A percentile compares a stretch with the other conserved stretches of the same genome.
Conservation (phyloP, 495 filamentous ascomycete species). For the Viridothelium virens region DNA sequence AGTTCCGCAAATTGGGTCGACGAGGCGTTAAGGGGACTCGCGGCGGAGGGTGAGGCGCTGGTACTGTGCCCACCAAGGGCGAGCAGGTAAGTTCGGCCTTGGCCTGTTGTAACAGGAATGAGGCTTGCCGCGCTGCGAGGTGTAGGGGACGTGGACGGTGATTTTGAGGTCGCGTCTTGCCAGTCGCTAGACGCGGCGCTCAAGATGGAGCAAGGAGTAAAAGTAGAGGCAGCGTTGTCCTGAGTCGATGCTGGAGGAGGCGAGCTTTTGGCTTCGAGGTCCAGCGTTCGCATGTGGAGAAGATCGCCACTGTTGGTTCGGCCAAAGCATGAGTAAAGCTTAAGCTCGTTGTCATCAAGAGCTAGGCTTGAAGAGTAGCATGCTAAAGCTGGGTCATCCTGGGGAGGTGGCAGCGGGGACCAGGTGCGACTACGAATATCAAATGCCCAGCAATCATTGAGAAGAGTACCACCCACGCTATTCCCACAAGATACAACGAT, state of each 20-base stretch:
- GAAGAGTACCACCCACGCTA: constrained; percentile 6
- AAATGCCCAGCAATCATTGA: constrained; percentile 31
- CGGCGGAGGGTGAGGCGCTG: neutral
- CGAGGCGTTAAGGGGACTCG: neutral
- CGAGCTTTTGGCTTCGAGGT: neutral
- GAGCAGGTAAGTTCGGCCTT: constrained; percentile 33
- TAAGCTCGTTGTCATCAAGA: constrained; percentile 17
- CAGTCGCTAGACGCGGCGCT: constrained; percentile 4
- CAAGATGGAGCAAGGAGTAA: neutral
- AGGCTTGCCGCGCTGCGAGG: constrained; percentile 23
- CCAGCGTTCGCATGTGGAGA: constrained; percentile 10
- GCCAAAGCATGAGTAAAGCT: constrained; percentile 17
- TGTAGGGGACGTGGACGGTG: neutral
- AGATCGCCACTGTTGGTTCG: neutral
- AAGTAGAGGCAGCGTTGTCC: neutral
- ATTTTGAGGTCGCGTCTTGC: neutral
- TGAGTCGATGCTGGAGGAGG: neutral
- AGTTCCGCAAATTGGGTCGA: neutral
- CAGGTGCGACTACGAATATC: constrained; percentile 30
- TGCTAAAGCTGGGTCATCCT: constrained; percentile 13
- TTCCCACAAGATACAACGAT: constrained; percentile 31
- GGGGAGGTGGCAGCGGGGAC: constrained; percentile 27
- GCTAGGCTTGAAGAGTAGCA: constrained; percentile 25
- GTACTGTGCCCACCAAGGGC: constrained; percentile 24
- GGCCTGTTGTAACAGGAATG: constrained; percentile 29